Percentiles rank a stretch among this genome's conserved stretches.
Conservation (phyloP, 192 early-diverging fungal genomes). For the Umbelopsis sp. region DNA sequence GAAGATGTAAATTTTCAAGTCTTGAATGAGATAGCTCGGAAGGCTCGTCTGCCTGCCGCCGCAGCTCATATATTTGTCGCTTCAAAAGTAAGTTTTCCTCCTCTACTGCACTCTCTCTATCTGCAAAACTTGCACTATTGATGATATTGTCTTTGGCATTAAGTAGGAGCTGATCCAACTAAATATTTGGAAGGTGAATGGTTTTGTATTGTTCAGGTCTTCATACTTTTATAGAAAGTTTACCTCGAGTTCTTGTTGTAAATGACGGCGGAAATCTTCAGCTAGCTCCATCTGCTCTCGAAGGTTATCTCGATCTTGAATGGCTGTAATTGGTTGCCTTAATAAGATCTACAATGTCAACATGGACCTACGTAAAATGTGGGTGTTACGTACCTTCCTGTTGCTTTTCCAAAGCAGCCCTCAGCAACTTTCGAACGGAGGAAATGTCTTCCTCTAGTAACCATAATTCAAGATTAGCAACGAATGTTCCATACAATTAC, state of each 20-base stretch:
- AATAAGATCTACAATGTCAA: too few relatives aligned
- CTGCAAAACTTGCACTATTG: not conserved
- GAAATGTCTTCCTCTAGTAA: not conserved
- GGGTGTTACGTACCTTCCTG: not conserved
- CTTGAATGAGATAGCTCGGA: not conserved
- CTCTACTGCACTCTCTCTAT: not conserved
- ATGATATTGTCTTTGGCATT: conserved; percentile 3
- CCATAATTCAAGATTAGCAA: too few relatives aligned
- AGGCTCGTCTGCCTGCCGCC: not conserved
- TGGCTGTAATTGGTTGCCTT: not conserved
- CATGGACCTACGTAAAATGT: too few relatives aligned
- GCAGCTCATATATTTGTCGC: not conserved
- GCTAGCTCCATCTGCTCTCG: not conserved
- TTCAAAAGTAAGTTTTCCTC: not conserved
- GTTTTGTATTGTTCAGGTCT: not conserved
- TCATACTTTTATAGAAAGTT: not conserved
- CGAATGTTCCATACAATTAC: too few relatives aligned
- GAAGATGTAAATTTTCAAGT: conserved; percentile 9
- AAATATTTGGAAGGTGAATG: not conserved
- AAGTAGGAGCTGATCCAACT: not conserved
- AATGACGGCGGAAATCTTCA: conserved; percentile 5
- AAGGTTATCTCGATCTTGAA: conserved; percentile 2
- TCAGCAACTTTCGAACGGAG: not conserved
- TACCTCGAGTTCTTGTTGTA: conserved; percentile 5
- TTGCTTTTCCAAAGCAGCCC: not conserved